Percentiles rank a stretch among this genome's conserved stretches.
Conservation (phyloP, 2,329 filamentous ascomycete species). For the Aspergillus sp. region DNA sequence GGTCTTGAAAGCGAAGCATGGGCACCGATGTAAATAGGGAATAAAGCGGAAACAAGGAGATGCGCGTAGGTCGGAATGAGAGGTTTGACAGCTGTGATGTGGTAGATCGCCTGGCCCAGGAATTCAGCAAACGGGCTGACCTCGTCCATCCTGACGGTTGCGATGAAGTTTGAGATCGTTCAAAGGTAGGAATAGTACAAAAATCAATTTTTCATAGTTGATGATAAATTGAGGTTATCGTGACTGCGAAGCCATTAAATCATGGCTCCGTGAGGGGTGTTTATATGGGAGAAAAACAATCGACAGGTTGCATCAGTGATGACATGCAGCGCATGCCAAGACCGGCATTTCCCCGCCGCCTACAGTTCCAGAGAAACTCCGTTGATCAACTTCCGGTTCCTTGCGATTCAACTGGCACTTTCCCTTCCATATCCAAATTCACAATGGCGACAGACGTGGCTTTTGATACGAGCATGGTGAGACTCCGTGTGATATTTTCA, state of each 20-base stretch:
- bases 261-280: constrained; percentile 9
- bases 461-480: constrained; percentile 83
- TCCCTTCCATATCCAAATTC: not conserved
- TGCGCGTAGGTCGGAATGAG: constrained; percentile 60
- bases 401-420: not conserved
- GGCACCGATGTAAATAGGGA: constrained; percentile 80
- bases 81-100: constrained; percentile 44
- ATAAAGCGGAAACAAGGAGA: constrained; percentile 67
- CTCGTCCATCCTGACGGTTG: constrained; percentile 28
- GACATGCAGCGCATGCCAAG: constrained; percentile 21
- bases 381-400: not conserved
- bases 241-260: constrained; percentile 1
- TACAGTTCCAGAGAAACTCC: not conserved
- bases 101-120: constrained; percentile 43
- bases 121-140: constrained; percentile 39
- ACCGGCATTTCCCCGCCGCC: constrained; percentile 14
- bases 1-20: constrained; percentile 84
- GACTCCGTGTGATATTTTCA: constrained; percentile 11
- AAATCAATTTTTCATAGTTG: not conserved
- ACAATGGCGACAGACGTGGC: constrained; percentile 74
- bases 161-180: not conserved
- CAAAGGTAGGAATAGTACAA: not conserved
- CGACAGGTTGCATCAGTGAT: constrained; percentile 5
- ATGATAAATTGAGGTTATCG: not conserved
- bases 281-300: constrained; percentile 6